Evolutionary conservation across 1,284 basidiomycete genomes (phyloP), one percentile per base, ranked within the genome.

Genomic region (Ganoderma boninense): DNA sequence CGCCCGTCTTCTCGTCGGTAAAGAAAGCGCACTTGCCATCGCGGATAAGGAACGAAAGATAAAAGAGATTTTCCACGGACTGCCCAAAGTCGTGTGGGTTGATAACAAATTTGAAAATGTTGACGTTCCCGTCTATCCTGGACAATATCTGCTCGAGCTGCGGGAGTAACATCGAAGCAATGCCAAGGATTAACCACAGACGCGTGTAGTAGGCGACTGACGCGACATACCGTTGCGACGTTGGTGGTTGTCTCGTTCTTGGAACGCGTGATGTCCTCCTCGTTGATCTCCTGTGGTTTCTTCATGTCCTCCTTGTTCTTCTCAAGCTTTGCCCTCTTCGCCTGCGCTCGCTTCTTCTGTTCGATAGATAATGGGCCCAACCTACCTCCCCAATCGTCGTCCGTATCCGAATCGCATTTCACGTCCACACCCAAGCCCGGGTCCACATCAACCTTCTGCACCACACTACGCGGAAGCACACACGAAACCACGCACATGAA

Each of bases 21-120:
- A 93, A 89, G 59, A 95, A 84, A 6, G 91, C 90, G 62, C 91
- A 95, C 77, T 89, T 90, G 16, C 92, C 94, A 75, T 97, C 95
- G 60, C 94, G 87, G 63, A 98, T 93, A 65, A 97, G 85, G 81
- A 98, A 98, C 0, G 96, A 96, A 1, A 97, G 86, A 77, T 97
- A 95, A 80, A 98, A 98, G 26, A 97, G 84, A 78, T 98, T 98
- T 81, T 98, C 96, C 26, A 98, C 94, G 0, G 95, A 95, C 79
- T 98, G 96, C 0, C 92, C 92, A 77, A 96, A 98, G 75, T 95
- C 92, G 43, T 91, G 80, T 8, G 96, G 96, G 77, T 98, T 97
- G 71, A 97, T 84, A 62, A 97, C 87, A 77, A 98, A 94, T 71
- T 85, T 82, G 84, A 97, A 97, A 26, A 97, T 77, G 79, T 96